Base-by-base conservation (phyloP, 805 yeast species). In the Candida anglica region DNA sequence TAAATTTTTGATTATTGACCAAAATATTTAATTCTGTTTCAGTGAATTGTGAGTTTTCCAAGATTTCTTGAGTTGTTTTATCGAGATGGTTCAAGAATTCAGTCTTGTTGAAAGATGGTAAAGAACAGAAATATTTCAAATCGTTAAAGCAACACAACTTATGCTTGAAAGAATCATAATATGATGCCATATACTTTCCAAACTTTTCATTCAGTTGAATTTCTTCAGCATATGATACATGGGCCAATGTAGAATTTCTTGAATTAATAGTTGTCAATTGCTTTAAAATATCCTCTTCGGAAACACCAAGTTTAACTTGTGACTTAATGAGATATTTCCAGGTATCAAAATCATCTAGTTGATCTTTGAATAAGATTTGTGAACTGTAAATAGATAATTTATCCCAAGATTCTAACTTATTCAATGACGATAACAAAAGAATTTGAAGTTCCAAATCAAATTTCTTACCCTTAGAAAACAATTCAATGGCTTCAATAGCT, bases 271-370 rank as follows among this genome's bases (percentile, higher is more conserved):
- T 8, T n/a, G 15, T 18, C n/a, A 26, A 17, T 17, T 16, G 28
- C 3, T 28, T 28, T 19, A 33, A 27, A 17, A 53, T 43, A 5
- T 28, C 29, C 3, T 28, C 20, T 16, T 42, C 29, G 6, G 34
- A n/a, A 6, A 6, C 19, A 4, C 19, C 56, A 15, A 71, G 42
- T 17, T 67, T 44, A 14, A 50, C 46, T 0, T 70, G 67, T 2
- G 88, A 60, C 28, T 64, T 58, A 15, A 76, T 67, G 32, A 73
- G 56, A 13, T 66, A 60, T 43, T 77, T 73, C 86, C 94, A 86
- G 24, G 87, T 76, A 37, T 75, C 73, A 66, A 77, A 89, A 53
- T 88, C 95, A 53, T 89, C 87, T 35, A 83, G 71, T 7, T 66
- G 53, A 16, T 70, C 58, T 3, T 58, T 62, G 13, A 69, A 60